Conservation (phyloP, 2,329 filamentous ascomycete genomes). For the Fusarium tuaranense region DNA sequence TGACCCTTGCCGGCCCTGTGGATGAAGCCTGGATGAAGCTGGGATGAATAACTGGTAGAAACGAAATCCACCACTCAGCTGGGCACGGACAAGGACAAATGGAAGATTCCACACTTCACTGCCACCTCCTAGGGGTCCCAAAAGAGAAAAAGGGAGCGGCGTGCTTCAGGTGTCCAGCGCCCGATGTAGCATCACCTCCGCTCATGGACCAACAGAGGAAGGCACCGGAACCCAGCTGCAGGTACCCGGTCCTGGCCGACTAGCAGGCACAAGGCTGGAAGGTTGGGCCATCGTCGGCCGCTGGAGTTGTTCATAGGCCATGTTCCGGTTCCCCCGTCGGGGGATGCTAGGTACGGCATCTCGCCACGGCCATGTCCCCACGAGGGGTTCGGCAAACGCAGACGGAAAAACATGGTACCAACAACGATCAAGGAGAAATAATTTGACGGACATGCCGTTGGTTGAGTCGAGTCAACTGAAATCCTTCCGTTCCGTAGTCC, state of each 20-base stretch:
- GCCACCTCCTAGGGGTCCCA: constrained; percentile 13
- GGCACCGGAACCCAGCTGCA: constrained; percentile 16
- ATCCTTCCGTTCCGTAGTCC: background rate
- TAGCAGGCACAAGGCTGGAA: background rate
- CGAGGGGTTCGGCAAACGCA: background rate
- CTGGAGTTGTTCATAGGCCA: constrained; percentile 7
- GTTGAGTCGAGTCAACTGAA: background rate
- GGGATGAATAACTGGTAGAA: background rate
- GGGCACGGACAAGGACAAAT: background rate
- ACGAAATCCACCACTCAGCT: constrained; percentile 36
- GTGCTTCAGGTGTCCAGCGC: constrained; percentile 18
- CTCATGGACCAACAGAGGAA: background rate
- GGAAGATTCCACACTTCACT: constrained; percentile 16
- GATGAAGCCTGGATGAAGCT: background rate
- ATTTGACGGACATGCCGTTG: background rate
- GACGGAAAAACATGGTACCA: background rate
- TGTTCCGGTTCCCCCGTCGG: constrained; percentile 16
- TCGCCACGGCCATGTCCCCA: constrained; percentile 1
- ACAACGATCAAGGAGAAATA: background rate
- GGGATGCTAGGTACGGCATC: background rate
- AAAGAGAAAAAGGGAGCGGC: constrained; percentile 14
- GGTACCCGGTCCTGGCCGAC: constrained; percentile 12
- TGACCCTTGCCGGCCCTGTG: background rate
- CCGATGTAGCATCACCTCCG: constrained; percentile 26
- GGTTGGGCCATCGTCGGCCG: background rate